Base-by-base conservation (phyloP, 2,329 filamentous ascomycete species). In the Colletotrichum higginsianum region DNA sequence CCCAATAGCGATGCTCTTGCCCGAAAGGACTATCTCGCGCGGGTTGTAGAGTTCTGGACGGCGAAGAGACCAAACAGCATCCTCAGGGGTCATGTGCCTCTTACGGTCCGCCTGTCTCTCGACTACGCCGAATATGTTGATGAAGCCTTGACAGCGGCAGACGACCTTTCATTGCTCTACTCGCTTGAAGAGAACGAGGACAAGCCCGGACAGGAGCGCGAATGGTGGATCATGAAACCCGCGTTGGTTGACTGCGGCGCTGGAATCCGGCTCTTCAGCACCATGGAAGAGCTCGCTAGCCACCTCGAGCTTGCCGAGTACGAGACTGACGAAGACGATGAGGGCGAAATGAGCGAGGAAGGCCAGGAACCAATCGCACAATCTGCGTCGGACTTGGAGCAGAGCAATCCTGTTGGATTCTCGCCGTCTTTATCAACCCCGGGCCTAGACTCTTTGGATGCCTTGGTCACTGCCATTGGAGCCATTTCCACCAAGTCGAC, bases 211-310 rank as follows among this genome's bases (percentile, higher is more conserved):
- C 61, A 61, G 0, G 76, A 82, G 2, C 75, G 82, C 1, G 78
- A 82, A 42, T 83, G 82, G 81, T 83, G 81, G 82, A 83, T 83
- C 30, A 64, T 83, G 4, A 83, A 83, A 61, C 81, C 81, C 2
- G 81, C 82, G 0, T 74, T 83, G 71, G 78, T 82, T 12, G 82
- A 83, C 26, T 83, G 81, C n/a, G 82, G 81, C 1, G 78, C 80
- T 11, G 81, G 81, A 0, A 83, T 83, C n/a, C 77, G 81, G 0
- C 76, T 83, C 11, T 83, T 83, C 66, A 83, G 81, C 38, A 83
- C 81, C 0, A 71, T 79, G 13, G 78, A 81, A 0, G 81, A 83
- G 49, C 74, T 83, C 0, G 80, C 80, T 1, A 74, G 77, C 30
- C 76, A 80, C 12, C 76, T 83, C 0, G 81, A 83, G 52, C 78